A percentile compares a stretch with the other conserved stretches of the same genome.
Evolutionary conservation across 2,329 filamentous ascomycete species (phyloP).

Genomic region (Aaosphaeria arxii): DNA sequence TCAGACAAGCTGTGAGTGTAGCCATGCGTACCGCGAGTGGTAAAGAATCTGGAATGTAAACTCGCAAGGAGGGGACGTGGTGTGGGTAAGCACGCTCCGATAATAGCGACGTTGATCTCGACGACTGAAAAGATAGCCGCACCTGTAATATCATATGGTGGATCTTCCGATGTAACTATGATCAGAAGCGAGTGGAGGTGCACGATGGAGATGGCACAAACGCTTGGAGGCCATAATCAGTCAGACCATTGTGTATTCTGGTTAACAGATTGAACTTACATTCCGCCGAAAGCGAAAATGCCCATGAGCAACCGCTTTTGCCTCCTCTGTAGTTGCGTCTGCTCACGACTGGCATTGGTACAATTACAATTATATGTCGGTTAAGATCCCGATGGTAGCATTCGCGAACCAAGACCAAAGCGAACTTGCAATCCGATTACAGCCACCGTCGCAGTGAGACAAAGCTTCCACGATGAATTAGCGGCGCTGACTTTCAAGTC

Average conservation of each 20-base stretch:
- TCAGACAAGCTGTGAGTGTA: too few relatives aligned
- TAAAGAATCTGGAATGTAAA: neutral
- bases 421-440: conserved; percentile 5
- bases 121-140: conserved; percentile 12
- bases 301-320: conserved; percentile 28
- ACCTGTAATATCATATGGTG: conserved; percentile 13
- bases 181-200: conserved; percentile 16
- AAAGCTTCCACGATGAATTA: conserved; percentile 1
- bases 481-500: neutral
- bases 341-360: conserved; percentile 31
- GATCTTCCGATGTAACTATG: conserved; percentile 7
- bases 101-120: conserved; percentile 14
- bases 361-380: conserved; percentile 28
- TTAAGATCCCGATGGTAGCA: conserved; percentile 29
- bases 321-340: conserved; percentile 17
- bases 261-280: conserved; percentile 12
- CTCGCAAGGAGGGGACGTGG: conserved; percentile 12
- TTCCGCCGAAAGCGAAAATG: conserved; percentile 30
- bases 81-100: conserved; percentile 18
- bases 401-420: conserved; percentile 20
- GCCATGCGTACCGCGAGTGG: too few relatives aligned
- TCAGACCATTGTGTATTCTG: neutral
- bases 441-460: conserved; percentile 2
- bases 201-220: conserved; percentile 20
- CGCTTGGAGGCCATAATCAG: conserved; percentile 17